phyloP scores from a whole-genome alignment of 2,329 filamentous ascomycete genomes.

The Colletotrichum orchidophilum region DNA sequence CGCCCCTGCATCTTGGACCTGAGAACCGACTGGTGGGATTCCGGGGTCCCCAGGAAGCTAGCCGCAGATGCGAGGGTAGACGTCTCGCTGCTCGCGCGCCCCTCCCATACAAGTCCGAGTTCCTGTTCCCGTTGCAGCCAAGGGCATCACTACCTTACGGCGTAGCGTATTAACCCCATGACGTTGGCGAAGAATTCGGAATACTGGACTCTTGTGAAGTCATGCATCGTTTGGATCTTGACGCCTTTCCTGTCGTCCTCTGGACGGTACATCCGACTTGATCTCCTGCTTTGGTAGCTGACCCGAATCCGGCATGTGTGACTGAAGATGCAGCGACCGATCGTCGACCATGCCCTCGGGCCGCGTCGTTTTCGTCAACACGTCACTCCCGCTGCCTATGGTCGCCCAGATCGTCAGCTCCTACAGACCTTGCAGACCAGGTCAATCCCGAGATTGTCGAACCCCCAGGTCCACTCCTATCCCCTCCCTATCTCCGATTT shows the following conservation, averaged over 20 bases:
- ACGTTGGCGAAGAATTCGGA: not conserved
- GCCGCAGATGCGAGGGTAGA: conserved; percentile 17
- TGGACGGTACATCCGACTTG: not conserved
- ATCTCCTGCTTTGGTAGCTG: not conserved
- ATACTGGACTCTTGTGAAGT: not conserved
- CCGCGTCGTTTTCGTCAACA: not conserved
- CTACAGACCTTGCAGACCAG: not conserved
- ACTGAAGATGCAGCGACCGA: conserved; percentile 1
- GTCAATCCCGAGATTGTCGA: not conserved
- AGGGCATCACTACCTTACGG: conserved; percentile 1
- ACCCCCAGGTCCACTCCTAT: not conserved
- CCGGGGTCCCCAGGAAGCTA: conserved; percentile 24
- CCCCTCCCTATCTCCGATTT: not conserved
- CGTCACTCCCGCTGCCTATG: not conserved
- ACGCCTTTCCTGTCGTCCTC: not conserved
- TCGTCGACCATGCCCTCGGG: not conserved
- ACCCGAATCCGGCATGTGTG: conserved; percentile 1
- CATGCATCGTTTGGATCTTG: not conserved
- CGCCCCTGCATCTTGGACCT: conserved; percentile 9
- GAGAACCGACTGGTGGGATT: conserved; percentile 30
- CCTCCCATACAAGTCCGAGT: not conserved
- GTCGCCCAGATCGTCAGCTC: not conserved
- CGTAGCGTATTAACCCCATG: not conserved
- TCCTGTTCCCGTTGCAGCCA: not conserved
- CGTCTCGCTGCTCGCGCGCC: not conserved